A percentile compares a stretch with the other conserved stretches of the same genome.
Evolutionary conservation across 345 rosid species (phyloP).

Genomic region (Limnanthes douglasii): DNA sequence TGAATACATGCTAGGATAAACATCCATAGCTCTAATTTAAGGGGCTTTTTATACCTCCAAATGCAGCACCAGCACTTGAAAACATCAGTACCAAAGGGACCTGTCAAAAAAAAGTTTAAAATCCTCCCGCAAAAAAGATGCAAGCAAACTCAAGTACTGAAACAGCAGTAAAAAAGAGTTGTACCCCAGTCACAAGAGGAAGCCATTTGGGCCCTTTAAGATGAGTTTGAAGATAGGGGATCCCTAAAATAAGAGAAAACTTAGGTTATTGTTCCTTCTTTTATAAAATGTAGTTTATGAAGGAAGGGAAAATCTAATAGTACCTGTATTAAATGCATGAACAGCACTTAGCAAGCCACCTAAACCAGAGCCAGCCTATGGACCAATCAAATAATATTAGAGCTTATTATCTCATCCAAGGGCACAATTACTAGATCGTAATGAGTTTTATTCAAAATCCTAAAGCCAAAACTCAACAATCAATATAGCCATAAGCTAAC

Average conservation of each 20-base stretch:
- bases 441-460: too few relatives aligned
- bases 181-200: constrained; percentile 65
- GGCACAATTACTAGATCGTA: too few relatives aligned
- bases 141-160: not conserved
- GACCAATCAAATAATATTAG: too few relatives aligned
- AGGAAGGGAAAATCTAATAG: constrained; percentile 3
- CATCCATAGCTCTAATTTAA: too few relatives aligned
- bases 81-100: constrained; percentile 59
- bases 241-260: constrained; percentile 31
- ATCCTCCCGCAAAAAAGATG: constrained; percentile 1
- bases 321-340: constrained; percentile 73
- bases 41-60: constrained; percentile 54
- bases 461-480: too few relatives aligned
- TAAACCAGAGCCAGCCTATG: constrained; percentile 77
- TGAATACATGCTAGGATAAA: constrained; percentile 1
- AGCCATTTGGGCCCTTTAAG: constrained; percentile 84
- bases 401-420: too few relatives aligned
- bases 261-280: not conserved
- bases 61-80: constrained; percentile 67
- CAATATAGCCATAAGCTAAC: too few relatives aligned
- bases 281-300: not conserved
- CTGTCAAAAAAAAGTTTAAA: constrained; percentile 29
- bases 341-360: constrained; percentile 87
- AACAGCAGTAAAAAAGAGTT: constrained; percentile 1
- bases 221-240: constrained; percentile 58